These are phyloP conservation scores for Corylus americana DNA, from an alignment of 306 rosid species.

Conservation along the genomic window DNA sequence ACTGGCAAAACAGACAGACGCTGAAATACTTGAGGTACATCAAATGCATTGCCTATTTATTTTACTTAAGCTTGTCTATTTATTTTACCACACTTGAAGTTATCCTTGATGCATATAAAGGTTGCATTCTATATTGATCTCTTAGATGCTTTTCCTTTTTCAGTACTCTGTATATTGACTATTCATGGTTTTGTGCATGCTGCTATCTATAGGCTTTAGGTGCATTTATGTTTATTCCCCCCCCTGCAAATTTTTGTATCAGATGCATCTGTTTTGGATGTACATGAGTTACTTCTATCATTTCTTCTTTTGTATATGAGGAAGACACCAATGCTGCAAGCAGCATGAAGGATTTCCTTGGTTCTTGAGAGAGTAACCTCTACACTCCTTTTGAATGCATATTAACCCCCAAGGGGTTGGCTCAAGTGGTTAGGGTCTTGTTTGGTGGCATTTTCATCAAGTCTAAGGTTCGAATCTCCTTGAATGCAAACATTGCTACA, in stretches of 20 bases:
- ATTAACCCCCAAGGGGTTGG: too few species aligned
- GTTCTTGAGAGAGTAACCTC: too few species aligned
- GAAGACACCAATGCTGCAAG: too few species aligned
- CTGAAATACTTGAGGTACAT: constrained; percentile 39
- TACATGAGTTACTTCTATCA: too few species aligned
- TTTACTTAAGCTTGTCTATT: background rate
- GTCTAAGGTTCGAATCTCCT: too few species aligned
- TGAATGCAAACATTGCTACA: too few species aligned
- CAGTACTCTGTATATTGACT: background rate
- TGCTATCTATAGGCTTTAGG: background rate
- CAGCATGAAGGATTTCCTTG: too few species aligned
- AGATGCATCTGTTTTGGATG: too few species aligned
- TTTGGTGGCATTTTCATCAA: too few species aligned
- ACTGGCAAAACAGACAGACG: constrained; percentile 72
- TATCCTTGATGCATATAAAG: background rate
- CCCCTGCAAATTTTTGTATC: background rate
- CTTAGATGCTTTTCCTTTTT: background rate
- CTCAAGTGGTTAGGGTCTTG: too few species aligned
- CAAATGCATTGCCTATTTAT: background rate
- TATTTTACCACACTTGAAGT: background rate
- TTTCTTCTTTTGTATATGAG: too few species aligned
- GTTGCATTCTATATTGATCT: background rate
- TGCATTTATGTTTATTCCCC: background rate
- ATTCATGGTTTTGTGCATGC: background rate
- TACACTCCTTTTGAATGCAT: too few species aligned